Base-by-base conservation (phyloP, 2,329 filamentous ascomycete genomes). In the Paecilomyces sp. region DNA sequence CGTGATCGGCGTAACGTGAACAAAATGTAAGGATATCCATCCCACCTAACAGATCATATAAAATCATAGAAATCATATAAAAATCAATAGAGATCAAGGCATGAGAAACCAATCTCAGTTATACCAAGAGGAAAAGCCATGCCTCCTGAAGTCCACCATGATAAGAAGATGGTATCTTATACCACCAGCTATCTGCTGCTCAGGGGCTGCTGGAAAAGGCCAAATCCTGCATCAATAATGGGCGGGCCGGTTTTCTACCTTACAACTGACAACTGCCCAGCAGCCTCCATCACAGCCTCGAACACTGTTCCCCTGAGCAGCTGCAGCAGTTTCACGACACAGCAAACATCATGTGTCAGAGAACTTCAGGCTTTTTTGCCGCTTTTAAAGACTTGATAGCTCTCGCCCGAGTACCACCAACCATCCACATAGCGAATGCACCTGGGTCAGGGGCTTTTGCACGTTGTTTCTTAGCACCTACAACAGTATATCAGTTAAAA, bases 311-410 rank as follows among this genome's bases (percentile, higher is more conserved):
- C n/a, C n/a, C 41, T 47, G n/a, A 47, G 41, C 61, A 34, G 18
- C 31, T 54, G 18, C 54, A 53, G 54, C 57, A 56, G 52, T 58
- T 64, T 71, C 65, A 73, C 66, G 65, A 70, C 67, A 67, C 66
- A 66, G 65, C 65, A 71, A 59, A 61, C 61, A 55, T 68, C 63
- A 59, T 67, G 64, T 73, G 67, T 61, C 67, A 66, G 64, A 68
- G 64, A 62, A 68, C 65, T 68, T 77, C 74, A 71, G 75, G 71
- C 74, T 78, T 79, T 75, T 79, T 79, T 72, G 70, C 73, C 70
- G 64, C 71, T 74, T 79, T 80, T 75, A 74, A 75, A 72, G 73
- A 65, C 70, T 74, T 68, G 62, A 67, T 68, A n/a, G 64, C 57
- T 54, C 66, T 67, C 52, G 63, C 62, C 55, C 66, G 63, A 57